Evolutionary conservation across 169 alveolate species (phyloP), one percentile per base, ranked within the genome.

Genomic region (Plasmodium adleri): DNA sequence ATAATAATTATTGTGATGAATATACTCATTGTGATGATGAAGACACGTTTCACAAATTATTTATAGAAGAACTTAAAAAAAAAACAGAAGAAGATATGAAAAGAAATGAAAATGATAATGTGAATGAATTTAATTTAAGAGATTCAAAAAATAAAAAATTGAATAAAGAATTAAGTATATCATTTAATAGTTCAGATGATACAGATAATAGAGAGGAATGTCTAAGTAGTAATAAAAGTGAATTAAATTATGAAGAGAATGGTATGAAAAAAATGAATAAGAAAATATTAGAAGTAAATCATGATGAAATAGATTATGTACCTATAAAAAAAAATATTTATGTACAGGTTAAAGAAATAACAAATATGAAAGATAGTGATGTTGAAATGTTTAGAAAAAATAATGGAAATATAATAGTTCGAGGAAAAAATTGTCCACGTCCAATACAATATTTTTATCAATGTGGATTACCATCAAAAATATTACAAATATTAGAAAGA

Each of bases 371-470:
- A 85, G 97, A 95, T 15, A 97, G 95, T 83, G 98, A 97, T 75
- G 97, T 97, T 15, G 98, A 95, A 28, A 96, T 97, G 68, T 88
- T 97, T 62, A 72, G 98, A 70, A 95, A 95, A 83, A 95, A 97
- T 28, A 93, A 96, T 73, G 97, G 97, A 66, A 95, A 96, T 76
- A 97, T 97, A 73, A 92, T 95, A 85, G 99, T 98, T 13, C 92
- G 99, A 73, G 99, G 99, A 2, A 95, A 97, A 88, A 94, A 96
- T 52, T 95, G 98, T 87, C 98, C 99, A 62, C 88, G 96, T 26
- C 99, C 99, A 12, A 96, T 98, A 45, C 91, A 90, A 54, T 97
- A 96, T 64, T 99, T 99, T 97, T 97, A 96, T 86, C 98, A 99
- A 94, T 98, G 99, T 88, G 99, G 99, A 4, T 94, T 98, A 74